phyloP scores from a whole-genome alignment of 1,284 basidiomycete genomes.

The Kwoniella shivajii region DNA sequence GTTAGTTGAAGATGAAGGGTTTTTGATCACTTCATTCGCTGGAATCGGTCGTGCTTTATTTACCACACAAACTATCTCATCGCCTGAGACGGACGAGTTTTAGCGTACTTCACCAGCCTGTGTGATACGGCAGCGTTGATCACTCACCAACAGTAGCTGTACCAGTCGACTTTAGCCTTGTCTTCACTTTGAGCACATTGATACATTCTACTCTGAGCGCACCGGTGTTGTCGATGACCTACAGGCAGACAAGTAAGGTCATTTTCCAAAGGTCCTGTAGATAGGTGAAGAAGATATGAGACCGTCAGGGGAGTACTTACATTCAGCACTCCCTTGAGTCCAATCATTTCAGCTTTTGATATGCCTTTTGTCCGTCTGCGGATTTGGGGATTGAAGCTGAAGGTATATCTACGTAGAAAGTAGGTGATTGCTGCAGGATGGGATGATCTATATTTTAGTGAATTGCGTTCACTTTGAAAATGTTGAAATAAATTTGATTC shows the following conservation, averaged over 20 bases:
- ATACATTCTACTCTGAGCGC: slow-evolving; percentile 94
- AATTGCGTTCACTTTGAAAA: not conserved
- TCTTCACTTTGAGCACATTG: slow-evolving; percentile 94
- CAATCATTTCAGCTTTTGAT: slow-evolving; percentile 67
- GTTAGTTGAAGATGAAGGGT: slow-evolving; percentile 52
- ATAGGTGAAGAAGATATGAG: not conserved
- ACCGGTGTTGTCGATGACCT: slow-evolving; percentile 99
- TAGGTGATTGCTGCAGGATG: no score
- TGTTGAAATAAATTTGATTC: slow-evolving; percentile 7
- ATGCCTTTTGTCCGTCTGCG: no score
- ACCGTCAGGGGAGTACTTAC: slow-evolving; percentile 55
- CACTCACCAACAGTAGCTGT: slow-evolving; percentile 64
- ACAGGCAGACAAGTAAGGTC: not conserved
- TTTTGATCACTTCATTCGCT: slow-evolving; percentile 23
- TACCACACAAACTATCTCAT: slow-evolving; percentile 97
- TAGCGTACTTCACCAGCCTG: not conserved
- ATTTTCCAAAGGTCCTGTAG: not conserved
- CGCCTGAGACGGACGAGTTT: slow-evolving; percentile 59
- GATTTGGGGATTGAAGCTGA: no score
- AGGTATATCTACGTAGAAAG: no score
- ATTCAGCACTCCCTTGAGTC: slow-evolving; percentile 86
- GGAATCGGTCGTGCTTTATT: slow-evolving; percentile 84
- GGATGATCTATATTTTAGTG: no score
- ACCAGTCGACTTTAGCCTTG: slow-evolving; percentile 61
- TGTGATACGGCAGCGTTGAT: no score